Base-by-base conservation (phyloP, 257 asterid genomes). In the Scutellaria barbata region DNA sequence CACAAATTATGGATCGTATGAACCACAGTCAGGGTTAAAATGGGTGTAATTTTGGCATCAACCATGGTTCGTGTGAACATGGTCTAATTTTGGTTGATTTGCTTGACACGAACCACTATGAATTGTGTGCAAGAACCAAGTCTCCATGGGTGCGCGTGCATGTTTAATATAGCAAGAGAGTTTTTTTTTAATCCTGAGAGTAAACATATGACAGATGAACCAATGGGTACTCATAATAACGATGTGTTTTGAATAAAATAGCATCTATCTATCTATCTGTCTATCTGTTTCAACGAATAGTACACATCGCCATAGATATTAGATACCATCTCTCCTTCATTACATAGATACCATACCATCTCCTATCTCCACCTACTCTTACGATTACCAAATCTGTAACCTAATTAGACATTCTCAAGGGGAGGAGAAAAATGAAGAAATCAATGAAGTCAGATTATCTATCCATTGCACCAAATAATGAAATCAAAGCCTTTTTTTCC, bases 331-430 rank as follows among this genome's bases (percentile, higher is more conserved):
- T 14, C 42, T 9, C 22, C 3, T 30, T 12, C 18, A 56, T 20
- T 40, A 53, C 69, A 30, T 58, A 22, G 39, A 59, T 43, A 35
- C 16, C 13, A 61, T 43, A 51, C 51, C 63, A 37, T 2, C 45
- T 55, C 68, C 67, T 63, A 47, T 50, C 54, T 59, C 68, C 39
- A 73, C 17, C 85, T 76, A 81, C 64, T 75, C 70, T 41, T 54
- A 46, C 25, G 33, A 66, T 76, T 65, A 73, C 60, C 48, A 54
- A 59, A 71, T 53, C 76, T 76, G 74, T 67, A 69, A 72, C 74
- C 64, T 85, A 70, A 62, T 41, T 50, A 74, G 77, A 59, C 69
- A 68, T 56, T 22, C 51, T 10, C 25, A 71, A 64, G 30, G 55
- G 67, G 55, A 70, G 65, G 61, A 53, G 47, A 56, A 63, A 66